Evolutionary conservation across 2,329 filamentous ascomycete genomes (phyloP), one percentile per base, ranked within the genome.

Genomic region (Aspergillus calidoustus): DNA sequence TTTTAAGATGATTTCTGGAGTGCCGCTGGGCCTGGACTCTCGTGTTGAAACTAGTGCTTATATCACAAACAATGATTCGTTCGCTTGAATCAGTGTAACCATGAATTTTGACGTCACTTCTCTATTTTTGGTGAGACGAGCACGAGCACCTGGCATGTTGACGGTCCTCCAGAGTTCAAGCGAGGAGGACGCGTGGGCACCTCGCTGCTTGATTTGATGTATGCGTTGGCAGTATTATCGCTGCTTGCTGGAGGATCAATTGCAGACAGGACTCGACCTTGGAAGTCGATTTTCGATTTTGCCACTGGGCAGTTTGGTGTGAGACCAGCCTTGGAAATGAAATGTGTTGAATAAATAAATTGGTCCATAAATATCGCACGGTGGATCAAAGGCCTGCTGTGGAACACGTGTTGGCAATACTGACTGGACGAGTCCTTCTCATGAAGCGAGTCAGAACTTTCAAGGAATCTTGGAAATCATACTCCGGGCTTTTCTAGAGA

Each of bases 21-120:
- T 57, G 38, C 23, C n/a, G 3, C 30, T 17, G 19, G 25, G 48
- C n/a, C 48, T 50, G 13, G 48, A 50, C 48, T n/a, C 3, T 31
- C 25, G 31, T 3, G 48, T 30, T 15, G 7, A 50, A 22, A 47
- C n/a, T 47, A 22, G 44, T 13, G 44, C 8, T 19, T 49, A 48
- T 17, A 31, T 15, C 13, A 3, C n/a, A 43, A 46, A 22, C 19
- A 31, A 41, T 60, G 55, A 61, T 54, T 58, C 50, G 59, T 17
- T 58, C 49, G 17, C 31, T 43, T 54, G 44, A 30, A 41, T 41
- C 4, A 4, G 13, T 41, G 34, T 41, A 41, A 41, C 34, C 34
- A 13, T 41, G 34, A 5, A 17, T 17, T 15, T 38, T 41, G 34
- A 41, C 34, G 34, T 41, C 34, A 41, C 34, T 41, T 41, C 34